These are phyloP conservation scores for Penicillium bialowiezense DNA, from an alignment of 495 filamentous ascomycete genomes.

Conservation along the genomic window DNA sequence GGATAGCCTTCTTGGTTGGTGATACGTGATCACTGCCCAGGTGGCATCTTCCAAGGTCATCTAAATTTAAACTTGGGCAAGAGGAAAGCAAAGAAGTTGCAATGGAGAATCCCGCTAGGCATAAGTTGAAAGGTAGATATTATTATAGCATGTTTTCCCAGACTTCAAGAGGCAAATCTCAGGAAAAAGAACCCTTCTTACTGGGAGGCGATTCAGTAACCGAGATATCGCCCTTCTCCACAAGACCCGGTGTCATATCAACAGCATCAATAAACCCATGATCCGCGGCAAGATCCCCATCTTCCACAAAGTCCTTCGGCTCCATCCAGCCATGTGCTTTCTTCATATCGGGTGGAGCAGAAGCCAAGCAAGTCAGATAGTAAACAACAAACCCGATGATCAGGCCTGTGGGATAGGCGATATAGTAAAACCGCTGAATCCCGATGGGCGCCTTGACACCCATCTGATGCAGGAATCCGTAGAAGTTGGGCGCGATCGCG, in stretches of 20 bases:
- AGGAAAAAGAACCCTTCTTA: neutral
- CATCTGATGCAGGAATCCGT: slow-evolving; percentile 37
- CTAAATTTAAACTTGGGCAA: too few relatives aligned
- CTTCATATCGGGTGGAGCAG: slow-evolving; percentile 16
- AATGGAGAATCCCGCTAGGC: too few relatives aligned
- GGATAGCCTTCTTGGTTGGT: too few relatives aligned
- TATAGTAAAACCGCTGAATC: slow-evolving; percentile 32
- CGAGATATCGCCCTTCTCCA: neutral
- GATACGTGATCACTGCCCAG: too few relatives aligned
- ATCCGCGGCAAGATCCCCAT: slow-evolving; percentile 9
- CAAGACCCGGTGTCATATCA: neutral
- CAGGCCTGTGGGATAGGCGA: slow-evolving; percentile 32
- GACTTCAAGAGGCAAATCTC: too few relatives aligned
- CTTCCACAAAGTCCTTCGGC: slow-evolving; percentile 32
- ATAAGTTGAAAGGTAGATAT: too few relatives aligned
- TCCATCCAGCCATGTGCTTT: slow-evolving; percentile 29
- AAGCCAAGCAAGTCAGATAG: slow-evolving; percentile 13
- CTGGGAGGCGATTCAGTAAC: neutral
- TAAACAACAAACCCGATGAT: slow-evolving; percentile 27
- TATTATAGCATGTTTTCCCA: too few relatives aligned
- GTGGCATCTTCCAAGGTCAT: too few relatives aligned
- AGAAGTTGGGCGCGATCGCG: slow-evolving; percentile 31
- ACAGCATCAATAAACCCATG: neutral
- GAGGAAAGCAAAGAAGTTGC: too few relatives aligned
- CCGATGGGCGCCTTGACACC: slow-evolving; percentile 30